A percentile compares a stretch with the other conserved stretches of the same genome.
Evolutionary conservation across 352 stramenopile species (phyloP).

Genomic region (Saprolegnia parasitica): DNA sequence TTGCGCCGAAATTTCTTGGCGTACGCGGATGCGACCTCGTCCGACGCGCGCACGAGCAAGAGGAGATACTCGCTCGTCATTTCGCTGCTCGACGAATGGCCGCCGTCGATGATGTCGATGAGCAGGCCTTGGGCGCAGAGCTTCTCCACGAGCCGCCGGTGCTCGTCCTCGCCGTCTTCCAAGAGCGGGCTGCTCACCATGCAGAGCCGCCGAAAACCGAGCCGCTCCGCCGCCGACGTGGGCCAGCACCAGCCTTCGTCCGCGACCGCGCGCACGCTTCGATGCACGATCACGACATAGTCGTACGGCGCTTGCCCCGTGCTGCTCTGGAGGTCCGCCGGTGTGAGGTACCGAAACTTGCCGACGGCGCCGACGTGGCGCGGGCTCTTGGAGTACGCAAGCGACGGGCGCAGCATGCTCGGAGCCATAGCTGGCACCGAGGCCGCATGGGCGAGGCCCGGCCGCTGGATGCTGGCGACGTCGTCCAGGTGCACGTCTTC

Average conservation of each 20-base stretch:
- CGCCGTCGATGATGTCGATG: constrained; percentile 81
- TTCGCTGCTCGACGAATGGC: constrained; percentile 61
- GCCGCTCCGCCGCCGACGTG: constrained; percentile 33
- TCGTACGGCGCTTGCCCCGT: constrained; percentile 54
- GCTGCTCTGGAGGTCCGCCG: constrained; percentile 65
- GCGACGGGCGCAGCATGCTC: neutral
- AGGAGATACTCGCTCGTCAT: constrained; percentile 81
- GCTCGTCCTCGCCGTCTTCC: constrained; percentile 72
- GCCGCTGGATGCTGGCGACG: constrained; percentile 22
- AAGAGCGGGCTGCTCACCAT: constrained; percentile 44
- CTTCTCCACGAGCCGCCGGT: constrained; percentile 72
- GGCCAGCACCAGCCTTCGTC: constrained; percentile 24
- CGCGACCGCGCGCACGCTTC: constrained; percentile 38
- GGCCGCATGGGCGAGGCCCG: neutral
- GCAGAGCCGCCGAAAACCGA: constrained; percentile 65
- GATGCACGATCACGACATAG: constrained; percentile 76
- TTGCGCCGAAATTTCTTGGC: constrained; percentile 64
- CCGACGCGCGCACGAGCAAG: constrained; percentile 55
- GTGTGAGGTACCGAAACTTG: constrained; percentile 77
- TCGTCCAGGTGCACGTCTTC: constrained; percentile 29
- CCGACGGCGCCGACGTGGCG: constrained; percentile 33
- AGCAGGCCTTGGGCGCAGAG: constrained; percentile 62
- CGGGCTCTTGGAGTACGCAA: constrained; percentile 26
- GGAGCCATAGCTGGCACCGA: neutral
- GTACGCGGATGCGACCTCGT: constrained; percentile 54